Percentiles rank a stretch among this genome's conserved stretches.
phyloP scores from a whole-genome alignment of 176 grass and related monocot species.

The Carex cristatella region DNA sequence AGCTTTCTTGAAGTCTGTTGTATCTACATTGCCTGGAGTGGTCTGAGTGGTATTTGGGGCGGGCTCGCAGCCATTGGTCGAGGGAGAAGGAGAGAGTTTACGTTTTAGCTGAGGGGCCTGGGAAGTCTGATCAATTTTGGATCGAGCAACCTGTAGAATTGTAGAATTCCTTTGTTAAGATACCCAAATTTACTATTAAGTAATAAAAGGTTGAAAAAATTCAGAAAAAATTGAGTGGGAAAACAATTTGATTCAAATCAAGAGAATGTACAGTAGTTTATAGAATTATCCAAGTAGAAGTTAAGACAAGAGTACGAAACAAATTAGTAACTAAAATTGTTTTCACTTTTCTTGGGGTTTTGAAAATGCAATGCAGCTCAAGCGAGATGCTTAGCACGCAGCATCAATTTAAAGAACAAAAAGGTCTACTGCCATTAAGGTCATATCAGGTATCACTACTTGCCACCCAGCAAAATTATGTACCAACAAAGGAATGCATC shows the following conservation, averaged over 20 bases:
- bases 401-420: not conserved
- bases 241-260: too few species aligned
- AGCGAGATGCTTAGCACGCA: not conserved
- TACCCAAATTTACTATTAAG: not conserved
- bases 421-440: not conserved
- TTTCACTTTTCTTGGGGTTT: not conserved
- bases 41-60: not conserved
- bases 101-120: constrained; percentile 15
- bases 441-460: not conserved
- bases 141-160: constrained; percentile 16
- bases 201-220: not conserved
- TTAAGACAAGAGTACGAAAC: not conserved
- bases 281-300: not conserved
- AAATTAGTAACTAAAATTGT: not conserved
- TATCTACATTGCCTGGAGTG: constrained; percentile 24
- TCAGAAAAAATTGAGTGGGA: not conserved
- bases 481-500: not conserved
- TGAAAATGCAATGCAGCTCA: not conserved
- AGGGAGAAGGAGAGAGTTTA: constrained; percentile 30
- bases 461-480: not conserved
- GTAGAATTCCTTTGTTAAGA: not conserved
- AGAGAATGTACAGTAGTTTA: not conserved
- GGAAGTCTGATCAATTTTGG: constrained; percentile 1
- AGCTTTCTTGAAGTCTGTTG: constrained; percentile 64
- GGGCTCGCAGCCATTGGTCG: constrained; percentile 35